Evolutionary conservation across 164 flowering plant species (phyloP), one percentile per base, ranked within the genome.

Genomic region (Umbilicus rupestris): DNA sequence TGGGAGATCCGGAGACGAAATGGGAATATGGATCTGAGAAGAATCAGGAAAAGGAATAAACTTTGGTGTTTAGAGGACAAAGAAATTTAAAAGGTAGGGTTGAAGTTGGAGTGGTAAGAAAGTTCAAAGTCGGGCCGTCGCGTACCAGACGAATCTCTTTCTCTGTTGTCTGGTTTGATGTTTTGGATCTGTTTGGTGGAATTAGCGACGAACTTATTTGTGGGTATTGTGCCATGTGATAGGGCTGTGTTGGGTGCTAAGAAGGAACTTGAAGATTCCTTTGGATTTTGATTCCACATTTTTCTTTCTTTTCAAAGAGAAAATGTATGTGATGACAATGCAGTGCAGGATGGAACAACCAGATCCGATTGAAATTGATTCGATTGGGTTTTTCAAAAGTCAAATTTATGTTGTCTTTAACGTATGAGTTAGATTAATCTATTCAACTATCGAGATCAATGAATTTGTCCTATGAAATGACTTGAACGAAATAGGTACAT

Each of bases 101-200:
- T 55, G 76, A n/a, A n/a, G n/a, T n/a, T n/a, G n/a, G 66, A 65
- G 49, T 67, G 69, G 39, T 57, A 12, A 66, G 71, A 55, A 39
- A 66, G 17, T 41, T 73, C 87, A 81, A 79, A 73, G 91, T 81
- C 96, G 96, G 78, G 87, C 72, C 96, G 93, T 90, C 96, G 93
- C 93, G 80, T 86, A 85, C 71, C 60, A 2, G 14, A 14, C 60
- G 60, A 55, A 26, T 55, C 60, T 55, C 60, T 55, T 28, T 19
- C 19, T 29, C 14, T 24, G 5, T 55, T n/a, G 60, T 55, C 60
- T 11, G 60, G n/a, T n/a, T n/a, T n/a, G n/a, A n/a, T n/a, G n/a
- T 55, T 30, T 55, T 55, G 60, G 60, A 55, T 55, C 19, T 55
- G 22, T 7, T 30, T 55, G 33, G 2, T 11, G 14, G 60, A 11